Base-by-base conservation (phyloP, 805 yeast species). In the Starmerella apis region DNA sequence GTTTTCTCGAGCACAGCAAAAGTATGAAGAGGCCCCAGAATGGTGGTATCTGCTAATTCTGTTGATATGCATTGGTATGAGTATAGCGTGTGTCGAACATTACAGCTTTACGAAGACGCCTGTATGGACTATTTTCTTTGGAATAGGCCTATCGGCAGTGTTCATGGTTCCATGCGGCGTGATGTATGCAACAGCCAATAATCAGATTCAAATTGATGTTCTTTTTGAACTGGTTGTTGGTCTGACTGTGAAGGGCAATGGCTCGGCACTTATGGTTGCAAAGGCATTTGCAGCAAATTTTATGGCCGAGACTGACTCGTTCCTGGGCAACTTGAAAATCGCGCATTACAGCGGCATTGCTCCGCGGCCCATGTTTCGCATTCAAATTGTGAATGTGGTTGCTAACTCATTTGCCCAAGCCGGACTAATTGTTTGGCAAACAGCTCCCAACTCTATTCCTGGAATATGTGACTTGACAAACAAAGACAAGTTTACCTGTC, bases 271-370 rank as follows among this genome's bases (percentile, higher is more conserved):
- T 51, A 75, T 73, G 71, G 67, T 72, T 22, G 59, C 76, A 52
- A 76, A 77, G 53, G 73, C 76, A 0, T 70, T 68, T 48, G 79
- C 79, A 35, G 74, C 77, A 46, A 79, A 78, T 59, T 77, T 79
- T 52, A 80, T 76, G 60, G 74, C 74, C 42, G 83, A 79, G 63
- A 83, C 83, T 11, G 76, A 78, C 50, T 72, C 68, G 60, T 78
- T 74, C 62, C 72, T 78, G 43, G 74, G 73, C 61, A 76, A 76
- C 57, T 65, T 65, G 52, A 76, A 76, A 55, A 65, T 71, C 66
- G 78, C 74, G 0, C 83, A 78, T 61, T 79, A 79, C 59, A 63
- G 75, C 24, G 76, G 75, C 53, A 65, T 79, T 22, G 78, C 82
- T 1, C 83, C 83, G 11, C 67, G 75, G 57, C 74, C 83, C 0